These are phyloP conservation scores for Neolecta irregularis DNA, from an alignment of 1,139 yeast species.

Conservation along the genomic window DNA sequence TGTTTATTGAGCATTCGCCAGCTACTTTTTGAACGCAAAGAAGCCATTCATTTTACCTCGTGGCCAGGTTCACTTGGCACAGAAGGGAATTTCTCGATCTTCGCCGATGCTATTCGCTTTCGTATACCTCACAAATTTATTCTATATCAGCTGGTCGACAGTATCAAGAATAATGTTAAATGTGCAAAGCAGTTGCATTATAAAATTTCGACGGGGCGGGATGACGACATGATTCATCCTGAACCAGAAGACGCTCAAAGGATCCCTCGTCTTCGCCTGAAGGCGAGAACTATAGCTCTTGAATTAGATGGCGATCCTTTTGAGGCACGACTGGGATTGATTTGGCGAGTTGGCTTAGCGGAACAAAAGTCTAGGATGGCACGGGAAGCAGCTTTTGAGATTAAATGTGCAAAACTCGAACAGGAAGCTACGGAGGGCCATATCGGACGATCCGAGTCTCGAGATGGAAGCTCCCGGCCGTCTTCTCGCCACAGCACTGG, in stretches of 20 bases:
- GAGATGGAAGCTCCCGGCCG: background rate
- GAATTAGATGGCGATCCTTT: conserved; percentile 72
- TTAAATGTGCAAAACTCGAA: conserved; percentile 22
- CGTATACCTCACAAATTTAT: conserved; percentile 46
- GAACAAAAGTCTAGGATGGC: conserved; percentile 59
- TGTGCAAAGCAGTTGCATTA: conserved; percentile 39
- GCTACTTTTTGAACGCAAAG: conserved; percentile 18
- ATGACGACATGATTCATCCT: conserved; percentile 28
- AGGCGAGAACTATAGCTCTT: conserved; percentile 34
- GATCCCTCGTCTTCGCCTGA: conserved; percentile 40
- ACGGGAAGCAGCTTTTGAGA: conserved; percentile 40
- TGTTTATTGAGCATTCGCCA: conserved; percentile 23
- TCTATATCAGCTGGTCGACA: conserved; percentile 52
- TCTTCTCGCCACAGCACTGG: conserved; percentile 4
- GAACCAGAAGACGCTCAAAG: conserved; percentile 31
- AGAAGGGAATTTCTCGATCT: no score
- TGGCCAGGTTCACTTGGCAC: no score
- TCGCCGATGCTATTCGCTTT: conserved; percentile 24
- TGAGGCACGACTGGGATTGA: conserved; percentile 60
- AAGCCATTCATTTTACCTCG: no score
- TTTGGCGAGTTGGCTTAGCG: conserved; percentile 56
- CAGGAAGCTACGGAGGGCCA: conserved; percentile 9
- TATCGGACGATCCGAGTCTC: conserved; percentile 5
- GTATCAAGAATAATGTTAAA: conserved; percentile 44
- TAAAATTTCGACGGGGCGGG: conserved; percentile 34